Evolutionary conservation across 164 flowering plant species (phyloP).

Genomic region (Sedum album): DNA sequence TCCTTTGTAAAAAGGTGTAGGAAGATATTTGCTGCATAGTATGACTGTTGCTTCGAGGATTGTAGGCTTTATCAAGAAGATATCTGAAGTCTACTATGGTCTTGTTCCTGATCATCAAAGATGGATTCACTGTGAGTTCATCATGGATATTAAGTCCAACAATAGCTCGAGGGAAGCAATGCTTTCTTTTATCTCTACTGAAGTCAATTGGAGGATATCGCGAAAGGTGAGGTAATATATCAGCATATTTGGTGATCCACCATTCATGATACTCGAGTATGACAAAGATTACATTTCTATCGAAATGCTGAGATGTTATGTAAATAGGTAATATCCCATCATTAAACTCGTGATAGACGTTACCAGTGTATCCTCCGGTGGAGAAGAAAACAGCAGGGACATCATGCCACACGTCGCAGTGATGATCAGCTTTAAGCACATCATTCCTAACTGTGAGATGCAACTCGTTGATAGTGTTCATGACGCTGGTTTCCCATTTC

Average conservation of each 20-base stretch:
- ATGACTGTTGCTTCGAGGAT: conserved; percentile 51
- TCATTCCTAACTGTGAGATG: conserved; percentile 29
- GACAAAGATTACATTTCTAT: conserved; percentile 71
- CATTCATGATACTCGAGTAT: no score
- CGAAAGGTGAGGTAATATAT: no score
- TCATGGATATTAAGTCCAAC: no score
- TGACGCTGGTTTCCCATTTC: no score
- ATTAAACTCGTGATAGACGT: no score
- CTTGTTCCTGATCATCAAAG: conserved; percentile 37
- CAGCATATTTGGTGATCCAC: no score
- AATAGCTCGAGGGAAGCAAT: no score
- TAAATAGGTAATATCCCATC: conserved; percentile 77
- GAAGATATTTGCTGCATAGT: conserved; percentile 4
- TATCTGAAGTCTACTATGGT: conserved; percentile 56
- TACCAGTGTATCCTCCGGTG: conserved; percentile 89
- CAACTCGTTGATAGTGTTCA: conserved; percentile 67
- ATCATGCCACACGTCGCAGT: conserved; percentile 61
- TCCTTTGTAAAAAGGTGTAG: conserved; percentile 15
- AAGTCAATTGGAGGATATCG: conserved; percentile 65
- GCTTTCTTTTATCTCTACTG: conserved; percentile 39
- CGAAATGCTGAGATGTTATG: conserved; percentile 68
- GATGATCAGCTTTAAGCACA: conserved; percentile 13
- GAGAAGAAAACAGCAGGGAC: no score
- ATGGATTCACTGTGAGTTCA: conserved; percentile 66
- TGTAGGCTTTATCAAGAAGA: conserved; percentile 54